Evolutionary conservation across 108 stramenopile species (phyloP), one percentile per base, ranked within the genome.

Genomic region (Stephanodiscus minutulus): DNA sequence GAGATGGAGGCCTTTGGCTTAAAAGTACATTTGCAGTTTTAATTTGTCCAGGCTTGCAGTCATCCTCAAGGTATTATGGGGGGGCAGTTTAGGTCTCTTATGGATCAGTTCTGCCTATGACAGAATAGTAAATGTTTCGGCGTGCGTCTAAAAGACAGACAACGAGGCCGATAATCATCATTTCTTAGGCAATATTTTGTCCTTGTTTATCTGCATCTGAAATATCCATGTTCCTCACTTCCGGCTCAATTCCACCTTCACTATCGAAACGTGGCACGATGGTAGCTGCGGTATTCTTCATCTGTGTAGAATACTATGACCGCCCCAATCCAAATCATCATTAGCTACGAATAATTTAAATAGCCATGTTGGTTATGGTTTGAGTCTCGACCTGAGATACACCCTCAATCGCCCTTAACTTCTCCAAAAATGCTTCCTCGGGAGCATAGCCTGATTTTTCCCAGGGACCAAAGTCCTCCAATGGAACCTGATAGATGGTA

Each of bases 301-400:
- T 53, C 52, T 1, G 20, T 8, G 20, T 8, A 53, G 9, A 53
- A 15, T 44, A 0, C 2, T 15, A 44, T 44, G 43, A 44, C 13
- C 13, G n/a, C n/a, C 22, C 1, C 25, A 12, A 53, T 53, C 24
- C 22, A 21, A 27, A 21, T 11, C 12, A 53, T 53, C 25, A 1
- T 25, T 25, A 25, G 22, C 25, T 27, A 11, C 17, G 31, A 35
- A 36, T 62, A 6, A 7, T 47, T 86, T 84, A 89, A 66, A 92
- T 82, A 28, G 73, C 75, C 86, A 89, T 87, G 67, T 87, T 77
- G 47, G 95, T 96, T 56, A 83, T 87, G 59, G 91, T 93, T 70
- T 96, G 95, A 59, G 95, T 96, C 78, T 96, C 96, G 28, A 94
- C 86, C 62, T 87, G 77, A 31, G 91, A 83, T 20, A 96, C 80